Evolutionary conservation across 2,329 filamentous ascomycete genomes (phyloP), one percentile per base, ranked within the genome.

Genomic region (Fusarium tricinctum): DNA sequence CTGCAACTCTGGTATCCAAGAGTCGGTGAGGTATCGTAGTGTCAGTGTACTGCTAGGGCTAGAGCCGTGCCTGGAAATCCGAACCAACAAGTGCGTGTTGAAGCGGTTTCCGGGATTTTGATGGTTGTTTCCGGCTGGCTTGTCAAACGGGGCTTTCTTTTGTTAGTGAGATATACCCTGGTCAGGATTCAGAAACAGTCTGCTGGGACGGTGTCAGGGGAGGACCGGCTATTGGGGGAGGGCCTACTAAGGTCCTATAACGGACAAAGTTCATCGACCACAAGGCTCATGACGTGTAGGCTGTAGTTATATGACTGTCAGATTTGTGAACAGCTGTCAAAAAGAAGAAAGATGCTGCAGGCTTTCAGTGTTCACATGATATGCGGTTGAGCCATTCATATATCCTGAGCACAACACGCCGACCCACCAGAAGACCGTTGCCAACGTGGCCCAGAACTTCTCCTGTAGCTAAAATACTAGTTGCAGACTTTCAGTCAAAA

Each of bases 101-200:
- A 57, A 70, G 54, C 44, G 67, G 58, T 68, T 59, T 68, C 44
- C 54, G 67, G 67, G 40, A 35, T 50, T 61, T 48, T 60, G 54
- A 48, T 54, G 46, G n/a, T 58, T 68, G 67, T 70, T 70, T 69
- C 67, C 67, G 66, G 57, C 56, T 52, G 54, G 63, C 44, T 51
- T 62, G 58, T 60, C 50, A 47, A 68, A 64, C 26, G 49, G 42
- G 66, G 66, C 56, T 47, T 58, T 69, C 38, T 26, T 54, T 12
- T 69, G 39, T 45, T 62, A 68, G 56, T 39, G 38, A 46, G 42
- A 45, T 26, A 26, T 44, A 55, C 44, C 61, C 58, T 55, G 42
- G 56, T 48, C 50, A 56, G 48, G 28, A 30, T 30, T 30, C 28
- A 30, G 28, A 30, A 63, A 52, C 52, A 40, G 61, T 43, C 40